These are phyloP conservation scores for Ceratocystis papillata DNA, from an alignment of 2,329 filamentous ascomycete genomes.

Conservation along the genomic window DNA sequence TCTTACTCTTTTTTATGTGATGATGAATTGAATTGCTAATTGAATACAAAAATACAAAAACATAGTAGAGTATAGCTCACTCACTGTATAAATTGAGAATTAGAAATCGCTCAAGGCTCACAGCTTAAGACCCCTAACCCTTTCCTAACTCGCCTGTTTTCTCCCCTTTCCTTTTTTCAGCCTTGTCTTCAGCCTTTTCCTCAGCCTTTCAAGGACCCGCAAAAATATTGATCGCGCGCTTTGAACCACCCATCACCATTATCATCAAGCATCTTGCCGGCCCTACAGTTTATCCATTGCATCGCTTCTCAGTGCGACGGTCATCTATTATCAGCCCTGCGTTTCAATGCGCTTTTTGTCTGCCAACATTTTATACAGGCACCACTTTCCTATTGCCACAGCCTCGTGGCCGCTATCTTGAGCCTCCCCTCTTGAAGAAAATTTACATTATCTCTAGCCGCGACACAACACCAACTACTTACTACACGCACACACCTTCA, in stretches of 20 bases:
- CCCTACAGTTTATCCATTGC: not conserved
- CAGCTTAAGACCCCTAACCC: no score
- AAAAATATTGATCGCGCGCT: slow-evolving; percentile 1
- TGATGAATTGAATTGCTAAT: no score
- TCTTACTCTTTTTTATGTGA: no score
- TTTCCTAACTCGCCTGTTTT: not conserved
- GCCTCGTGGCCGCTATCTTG: not conserved
- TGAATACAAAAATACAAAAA: no score
- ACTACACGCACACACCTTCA: not conserved
- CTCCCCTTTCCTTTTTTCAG: not conserved
- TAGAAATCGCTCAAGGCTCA: no score
- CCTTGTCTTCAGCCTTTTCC: not conserved
- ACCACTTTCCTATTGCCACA: no score
- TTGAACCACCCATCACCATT: not conserved
- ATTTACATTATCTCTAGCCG: slow-evolving; percentile 15
- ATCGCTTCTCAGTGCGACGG: not conserved
- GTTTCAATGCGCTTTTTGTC: not conserved
- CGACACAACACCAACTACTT: not conserved
- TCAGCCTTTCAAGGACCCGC: not conserved
- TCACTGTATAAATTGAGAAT: no score
- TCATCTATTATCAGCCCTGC: not conserved
- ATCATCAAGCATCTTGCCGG: not conserved
- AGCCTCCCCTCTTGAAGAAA: not conserved
- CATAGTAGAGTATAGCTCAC: no score
- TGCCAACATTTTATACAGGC: not conserved